Conservation (phyloP, 2,329 filamentous ascomycete genomes). For the Didymella arachidicola region DNA sequence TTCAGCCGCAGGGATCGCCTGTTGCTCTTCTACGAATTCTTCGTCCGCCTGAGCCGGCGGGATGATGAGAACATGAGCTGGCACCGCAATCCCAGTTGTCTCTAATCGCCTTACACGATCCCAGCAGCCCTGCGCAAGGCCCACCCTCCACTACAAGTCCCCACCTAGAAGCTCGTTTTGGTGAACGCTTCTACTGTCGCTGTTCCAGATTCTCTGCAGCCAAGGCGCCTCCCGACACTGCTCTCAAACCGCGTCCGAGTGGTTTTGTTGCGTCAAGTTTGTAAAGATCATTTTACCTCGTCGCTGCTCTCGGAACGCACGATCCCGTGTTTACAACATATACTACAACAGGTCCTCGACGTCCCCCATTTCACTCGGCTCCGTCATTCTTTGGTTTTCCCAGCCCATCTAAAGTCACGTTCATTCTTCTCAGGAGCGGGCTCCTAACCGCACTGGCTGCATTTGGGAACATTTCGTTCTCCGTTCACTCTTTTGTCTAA, state of each 20-base stretch:
- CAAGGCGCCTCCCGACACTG: constrained; percentile 51
- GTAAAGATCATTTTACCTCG: constrained; percentile 44
- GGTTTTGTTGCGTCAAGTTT: constrained; percentile 49
- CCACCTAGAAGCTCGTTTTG: constrained; percentile 45
- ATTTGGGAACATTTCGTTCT: constrained; percentile 45
- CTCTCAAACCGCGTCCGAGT: constrained; percentile 50
- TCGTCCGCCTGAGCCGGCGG: constrained; percentile 31
- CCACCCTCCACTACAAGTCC: constrained; percentile 43
- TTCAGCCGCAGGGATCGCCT: constrained; percentile 43
- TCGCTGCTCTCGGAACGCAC: constrained; percentile 43
- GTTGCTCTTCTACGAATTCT: constrained; percentile 35
- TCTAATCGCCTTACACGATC: constrained; percentile 40
- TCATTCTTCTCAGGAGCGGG: constrained; percentile 49
- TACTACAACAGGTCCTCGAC: constrained; percentile 46
- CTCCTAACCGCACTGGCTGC: constrained; percentile 52
- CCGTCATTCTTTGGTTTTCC: constrained; percentile 50
- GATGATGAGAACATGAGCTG: constrained; percentile 28
- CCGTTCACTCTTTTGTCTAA: constrained; percentile 51
- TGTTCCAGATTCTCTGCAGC: constrained; percentile 53
- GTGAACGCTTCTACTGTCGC: constrained; percentile 50
- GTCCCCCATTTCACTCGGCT: constrained; percentile 48
- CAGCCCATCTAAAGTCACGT: constrained; percentile 42
- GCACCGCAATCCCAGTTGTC: constrained; percentile 34
- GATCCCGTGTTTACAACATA: constrained; percentile 47
- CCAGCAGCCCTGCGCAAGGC: constrained; percentile 47